Evolutionary conservation across 176 grass and related monocot species (phyloP).

Genomic region (Cocos nucifera): DNA sequence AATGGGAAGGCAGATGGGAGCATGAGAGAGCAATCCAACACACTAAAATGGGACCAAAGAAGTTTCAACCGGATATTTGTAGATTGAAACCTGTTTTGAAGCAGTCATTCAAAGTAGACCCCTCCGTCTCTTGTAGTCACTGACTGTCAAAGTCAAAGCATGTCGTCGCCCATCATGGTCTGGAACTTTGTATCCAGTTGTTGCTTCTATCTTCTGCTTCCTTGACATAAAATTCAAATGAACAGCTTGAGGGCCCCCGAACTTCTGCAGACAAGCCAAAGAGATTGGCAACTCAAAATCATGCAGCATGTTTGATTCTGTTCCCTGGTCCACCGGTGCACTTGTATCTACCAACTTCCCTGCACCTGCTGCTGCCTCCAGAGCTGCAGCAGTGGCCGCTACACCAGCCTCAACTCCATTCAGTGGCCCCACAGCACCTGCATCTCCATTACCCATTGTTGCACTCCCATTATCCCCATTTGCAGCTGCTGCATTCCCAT

Average conservation of each 20-base stretch:
- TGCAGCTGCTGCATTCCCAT: constrained; percentile 26
- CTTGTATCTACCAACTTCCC: constrained; percentile 88
- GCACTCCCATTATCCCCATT: constrained; percentile 14
- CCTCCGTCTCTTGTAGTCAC: constrained; percentile 58
- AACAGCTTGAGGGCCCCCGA: constrained; percentile 59
- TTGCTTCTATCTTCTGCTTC: constrained; percentile 71
- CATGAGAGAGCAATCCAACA: too few relatives aligned
- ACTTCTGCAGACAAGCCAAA: constrained; percentile 49
- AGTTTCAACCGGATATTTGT: too few relatives aligned
- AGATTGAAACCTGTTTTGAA: too few relatives aligned
- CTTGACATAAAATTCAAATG: constrained; percentile 59
- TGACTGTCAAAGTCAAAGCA: constrained; percentile 59
- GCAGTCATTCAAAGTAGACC: constrained; percentile 42
- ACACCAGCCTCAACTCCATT: constrained; percentile 27
- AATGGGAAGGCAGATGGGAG: too few relatives aligned
- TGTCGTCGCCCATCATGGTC: constrained; percentile 68
- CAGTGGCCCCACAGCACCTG: constrained; percentile 5
- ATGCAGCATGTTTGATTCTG: constrained; percentile 56
- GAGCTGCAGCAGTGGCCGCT: constrained; percentile 50
- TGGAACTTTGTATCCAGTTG: constrained; percentile 56
- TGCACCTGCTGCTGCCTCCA: constrained; percentile 72
- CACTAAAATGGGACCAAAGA: too few relatives aligned
- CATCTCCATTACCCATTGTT: constrained; percentile 21
- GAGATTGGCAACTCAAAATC: constrained; percentile 81
- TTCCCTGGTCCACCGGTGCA: constrained; percentile 75